A percentile compares a stretch with the other conserved stretches of the same genome.
phyloP scores from a whole-genome alignment of 495 filamentous ascomycete genomes.

The Penicillium pulvis region DNA sequence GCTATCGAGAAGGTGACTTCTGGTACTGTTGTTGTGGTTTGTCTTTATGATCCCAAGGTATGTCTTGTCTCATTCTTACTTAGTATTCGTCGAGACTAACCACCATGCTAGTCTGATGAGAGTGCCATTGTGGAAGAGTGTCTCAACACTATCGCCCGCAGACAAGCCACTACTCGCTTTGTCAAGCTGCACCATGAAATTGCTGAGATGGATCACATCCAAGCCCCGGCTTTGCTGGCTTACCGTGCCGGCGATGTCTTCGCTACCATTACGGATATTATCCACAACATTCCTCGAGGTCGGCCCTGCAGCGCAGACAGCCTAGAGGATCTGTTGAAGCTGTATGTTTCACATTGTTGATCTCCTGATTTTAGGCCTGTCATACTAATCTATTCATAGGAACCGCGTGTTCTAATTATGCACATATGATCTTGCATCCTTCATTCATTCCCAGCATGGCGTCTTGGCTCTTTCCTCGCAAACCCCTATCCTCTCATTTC shows the following conservation, averaged over 20 bases:
- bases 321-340: constrained; percentile 62
- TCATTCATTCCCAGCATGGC: constrained; percentile 2
- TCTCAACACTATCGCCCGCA: constrained; percentile 67
- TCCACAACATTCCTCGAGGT: constrained; percentile 78
- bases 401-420: constrained; percentile 35
- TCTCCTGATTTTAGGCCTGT: not conserved
- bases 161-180: constrained; percentile 74
- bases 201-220: constrained; percentile 90
- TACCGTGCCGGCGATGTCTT: constrained; percentile 91
- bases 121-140: constrained; percentile 77
- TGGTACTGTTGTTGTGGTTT: constrained; percentile 89
- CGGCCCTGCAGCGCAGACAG: constrained; percentile 58
- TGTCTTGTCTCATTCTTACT: constrained; percentile 17
- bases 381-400: constrained; percentile 20
- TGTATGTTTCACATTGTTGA: constrained; percentile 42
- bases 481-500: constrained; percentile 1
- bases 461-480: not conserved
- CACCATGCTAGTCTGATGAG: constrained; percentile 63
- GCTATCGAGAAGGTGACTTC: constrained; percentile 85
- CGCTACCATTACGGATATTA: constrained; percentile 81
- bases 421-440: not conserved
- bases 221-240: constrained; percentile 84
- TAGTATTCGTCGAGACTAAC: constrained; percentile 17
- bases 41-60: constrained; percentile 90
- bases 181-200: constrained; percentile 90